phyloP scores from a whole-genome alignment of 2,329 filamentous ascomycete genomes.

The Colletotrichum liaoningense region DNA sequence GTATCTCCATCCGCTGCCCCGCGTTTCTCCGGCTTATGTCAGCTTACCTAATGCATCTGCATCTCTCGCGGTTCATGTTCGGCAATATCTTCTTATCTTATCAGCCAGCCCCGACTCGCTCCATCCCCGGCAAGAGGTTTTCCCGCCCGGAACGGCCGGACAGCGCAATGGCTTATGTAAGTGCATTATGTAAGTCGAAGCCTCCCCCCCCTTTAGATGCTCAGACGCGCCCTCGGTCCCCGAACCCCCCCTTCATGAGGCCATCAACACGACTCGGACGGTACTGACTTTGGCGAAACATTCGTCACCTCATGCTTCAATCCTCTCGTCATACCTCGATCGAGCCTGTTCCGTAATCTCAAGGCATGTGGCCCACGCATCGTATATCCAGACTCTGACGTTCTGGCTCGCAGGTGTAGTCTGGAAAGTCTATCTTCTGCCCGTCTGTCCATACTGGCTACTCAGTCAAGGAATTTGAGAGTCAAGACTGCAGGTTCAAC shows the following conservation, averaged over 20 bases:
- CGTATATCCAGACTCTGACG: background rate
- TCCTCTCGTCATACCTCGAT: background rate
- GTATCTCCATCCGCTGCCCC: background rate
- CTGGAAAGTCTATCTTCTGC: background rate
- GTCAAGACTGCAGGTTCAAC: too few relatives aligned
- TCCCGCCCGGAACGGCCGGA: background rate
- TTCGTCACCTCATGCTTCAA: background rate
- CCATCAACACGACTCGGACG: background rate
- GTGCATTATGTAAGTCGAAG: background rate
- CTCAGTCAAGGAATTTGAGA: background rate
- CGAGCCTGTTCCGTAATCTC: background rate
- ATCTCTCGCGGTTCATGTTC: background rate
- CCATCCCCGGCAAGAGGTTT: background rate
- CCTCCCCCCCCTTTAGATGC: background rate
- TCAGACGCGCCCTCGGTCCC: background rate
- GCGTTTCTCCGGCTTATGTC: background rate
- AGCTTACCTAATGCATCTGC: background rate
- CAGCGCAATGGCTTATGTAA: background rate
- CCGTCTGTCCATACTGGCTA: background rate
- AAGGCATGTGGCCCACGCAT: background rate
- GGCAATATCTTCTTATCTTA: rapidly evolving
- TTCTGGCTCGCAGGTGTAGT: background rate
- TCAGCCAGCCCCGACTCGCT: background rate
- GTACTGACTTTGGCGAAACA: background rate
- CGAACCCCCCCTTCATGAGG: background rate